Evolutionary conservation across 345 rosid species (phyloP).

Genomic region (Aegle marmelos): DNA sequence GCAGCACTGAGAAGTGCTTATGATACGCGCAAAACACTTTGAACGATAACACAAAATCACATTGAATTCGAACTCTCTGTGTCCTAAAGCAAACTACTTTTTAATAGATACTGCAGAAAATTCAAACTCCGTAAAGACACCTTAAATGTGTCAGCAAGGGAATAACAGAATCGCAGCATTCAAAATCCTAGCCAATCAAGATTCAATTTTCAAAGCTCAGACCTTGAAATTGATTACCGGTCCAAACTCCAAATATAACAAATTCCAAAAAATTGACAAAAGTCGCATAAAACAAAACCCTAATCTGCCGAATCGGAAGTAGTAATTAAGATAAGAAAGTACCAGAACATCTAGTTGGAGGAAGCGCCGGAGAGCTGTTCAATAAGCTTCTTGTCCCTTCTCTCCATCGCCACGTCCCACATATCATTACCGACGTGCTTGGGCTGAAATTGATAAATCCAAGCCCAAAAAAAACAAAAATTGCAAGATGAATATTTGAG

Average conservation of each 20-base stretch:
- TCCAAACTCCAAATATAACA: background rate
- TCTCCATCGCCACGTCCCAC: conserved; percentile 97
- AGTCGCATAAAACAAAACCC: background rate
- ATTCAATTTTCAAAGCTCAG: background rate
- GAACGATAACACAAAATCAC: background rate
- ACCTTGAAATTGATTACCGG: background rate
- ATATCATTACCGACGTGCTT: conserved; percentile 88
- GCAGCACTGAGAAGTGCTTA: too few species aligned
- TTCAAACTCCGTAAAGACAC: background rate
- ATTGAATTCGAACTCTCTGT: background rate
- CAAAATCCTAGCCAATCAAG: background rate
- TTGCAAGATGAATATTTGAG: background rate
- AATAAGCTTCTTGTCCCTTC: conserved; percentile 87
- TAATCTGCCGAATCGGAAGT: background rate
- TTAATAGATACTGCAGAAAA: background rate
- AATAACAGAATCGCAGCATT: background rate
- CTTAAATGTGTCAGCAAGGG: background rate
- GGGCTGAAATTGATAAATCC: conserved; percentile 41
- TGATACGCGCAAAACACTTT: background rate
- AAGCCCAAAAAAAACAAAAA: background rate
- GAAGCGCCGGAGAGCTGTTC: conserved; percentile 45
- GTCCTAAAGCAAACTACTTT: background rate
- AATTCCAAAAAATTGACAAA: background rate
- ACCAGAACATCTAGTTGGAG: conserved; percentile 34
- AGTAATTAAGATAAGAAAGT: background rate